phyloP scores from a whole-genome alignment of 1,284 basidiomycete genomes.

The Cutaneotrichosporon cavernicola region DNA sequence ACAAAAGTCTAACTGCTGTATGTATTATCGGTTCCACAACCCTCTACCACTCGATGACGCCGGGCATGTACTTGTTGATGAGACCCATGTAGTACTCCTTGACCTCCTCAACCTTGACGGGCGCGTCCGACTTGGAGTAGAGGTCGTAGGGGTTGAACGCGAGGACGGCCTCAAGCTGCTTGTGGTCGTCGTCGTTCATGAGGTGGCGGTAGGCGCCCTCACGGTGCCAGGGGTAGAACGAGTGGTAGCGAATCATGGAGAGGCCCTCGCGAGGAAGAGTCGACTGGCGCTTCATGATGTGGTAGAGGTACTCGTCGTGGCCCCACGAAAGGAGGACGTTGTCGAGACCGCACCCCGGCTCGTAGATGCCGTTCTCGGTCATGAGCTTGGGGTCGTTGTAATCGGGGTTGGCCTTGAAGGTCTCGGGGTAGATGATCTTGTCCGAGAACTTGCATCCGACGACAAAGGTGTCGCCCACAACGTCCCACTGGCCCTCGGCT shows the following conservation, averaged over 20 bases:
- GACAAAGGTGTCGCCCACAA: constrained; percentile 80
- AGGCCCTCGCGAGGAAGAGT: constrained; percentile 73
- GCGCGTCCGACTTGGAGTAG: constrained; percentile 76
- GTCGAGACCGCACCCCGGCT: constrained; percentile 77
- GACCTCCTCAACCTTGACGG: constrained; percentile 62
- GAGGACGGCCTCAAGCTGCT: constrained; percentile 41
- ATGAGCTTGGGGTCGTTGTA: constrained; percentile 66
- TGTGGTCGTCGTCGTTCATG: constrained; percentile 60
- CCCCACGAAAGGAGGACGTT: constrained; percentile 88
- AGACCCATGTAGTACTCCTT: constrained; percentile 69
- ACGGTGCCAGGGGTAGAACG: constrained; percentile 91
- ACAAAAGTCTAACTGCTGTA: neutral
- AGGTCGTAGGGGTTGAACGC: constrained; percentile 65
- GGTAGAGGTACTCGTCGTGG: constrained; percentile 64
- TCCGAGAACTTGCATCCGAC: constrained; percentile 74
- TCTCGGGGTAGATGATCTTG: constrained; percentile 75
- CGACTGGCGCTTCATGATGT: constrained; percentile 35
- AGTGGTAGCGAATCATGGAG: constrained; percentile 90
- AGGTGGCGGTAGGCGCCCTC: constrained; percentile 78
- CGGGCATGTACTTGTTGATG: constrained; percentile 72
- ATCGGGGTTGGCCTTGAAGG: constrained; percentile 74
- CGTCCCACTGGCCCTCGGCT: constrained; percentile 76
- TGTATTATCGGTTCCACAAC: neutral
- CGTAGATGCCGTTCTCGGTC: constrained; percentile 74
- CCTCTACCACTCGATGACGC: constrained; percentile 68